Evolutionary conservation across 2,329 filamentous ascomycete species (phyloP), one percentile per base, ranked within the genome.

Genomic region (Pseudophaeomoniella oleicola): DNA sequence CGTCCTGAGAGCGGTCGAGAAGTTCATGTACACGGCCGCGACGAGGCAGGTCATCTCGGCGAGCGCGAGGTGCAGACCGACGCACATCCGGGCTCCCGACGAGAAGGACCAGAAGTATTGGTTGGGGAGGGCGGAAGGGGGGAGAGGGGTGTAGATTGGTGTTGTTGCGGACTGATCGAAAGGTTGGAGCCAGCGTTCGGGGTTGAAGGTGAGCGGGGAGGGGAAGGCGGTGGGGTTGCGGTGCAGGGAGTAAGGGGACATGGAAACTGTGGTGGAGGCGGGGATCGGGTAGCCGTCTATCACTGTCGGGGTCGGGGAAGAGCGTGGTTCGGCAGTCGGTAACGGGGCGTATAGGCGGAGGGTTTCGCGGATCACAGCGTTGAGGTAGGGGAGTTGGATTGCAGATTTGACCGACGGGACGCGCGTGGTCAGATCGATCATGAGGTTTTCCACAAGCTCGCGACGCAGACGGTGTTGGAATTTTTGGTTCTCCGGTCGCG

Each of bases 261-360:
- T 80, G 55, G 98, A 98, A 37, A 96, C 71, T 3, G 83, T 94
- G 2, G 81, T 93, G 16, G 85, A 72, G 47, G 33, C 50, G 1
- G 59, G 59, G 3, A 63, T 44, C 16, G 42, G 22, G 3, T 52
- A 35, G 12, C 54, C 50, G 15, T 50, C 50, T 31, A 62, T 51
- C 11, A 40, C 22, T 12, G 52, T 44, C 19, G 51, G 51, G 15
- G 50, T 50, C 2, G 50, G 37, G 52, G 54, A 1, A 59, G 45
- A 1, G 51, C 67, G 55, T 9, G 67, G 66, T 40, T 70, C 65
- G 0, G 59, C 64, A 1, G 60, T 59, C 3, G 68, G 66, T 5
- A 71, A 46, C 1, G 67, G 66, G 13, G 64, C 54, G 40, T 67
- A 65, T 1, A 71, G 45, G 1, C 66, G 50, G 9, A 69, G 41